A percentile compares a stretch with the other conserved stretches of the same genome.
Conservation (phyloP, 192 early-diverging fungal genomes). For the Gigaspora rosea region DNA sequence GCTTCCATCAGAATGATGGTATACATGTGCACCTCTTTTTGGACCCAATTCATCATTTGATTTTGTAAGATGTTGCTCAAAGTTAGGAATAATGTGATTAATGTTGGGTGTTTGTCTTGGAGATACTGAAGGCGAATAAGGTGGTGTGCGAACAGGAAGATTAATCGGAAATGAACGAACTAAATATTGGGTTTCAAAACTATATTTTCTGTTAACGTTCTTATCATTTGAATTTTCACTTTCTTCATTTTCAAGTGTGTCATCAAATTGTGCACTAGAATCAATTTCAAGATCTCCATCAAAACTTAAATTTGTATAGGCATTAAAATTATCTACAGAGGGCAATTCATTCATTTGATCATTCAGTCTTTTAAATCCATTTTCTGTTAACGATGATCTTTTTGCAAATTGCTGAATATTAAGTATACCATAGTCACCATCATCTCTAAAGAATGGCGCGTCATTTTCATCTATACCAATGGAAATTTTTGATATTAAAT, state of each 20-base stretch:
- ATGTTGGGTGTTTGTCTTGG: background rate
- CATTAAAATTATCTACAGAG: background rate
- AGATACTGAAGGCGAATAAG: background rate
- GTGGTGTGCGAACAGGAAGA: background rate
- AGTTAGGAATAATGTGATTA: background rate
- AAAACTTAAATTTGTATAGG: background rate
- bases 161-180: background rate
- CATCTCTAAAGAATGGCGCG: background rate
- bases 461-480: slow-evolving; percentile 4
- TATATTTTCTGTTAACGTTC: background rate
- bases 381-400: background rate
- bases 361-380: background rate
- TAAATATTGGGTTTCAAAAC: slow-evolving; percentile 2
- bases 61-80: background rate
- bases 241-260: background rate
- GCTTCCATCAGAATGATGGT: background rate
- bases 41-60: background rate
- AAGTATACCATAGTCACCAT: background rate
- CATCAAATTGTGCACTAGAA: background rate
- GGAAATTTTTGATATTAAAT: background rate
- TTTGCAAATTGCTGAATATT: background rate
- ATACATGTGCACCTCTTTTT: background rate
- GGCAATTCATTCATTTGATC: background rate
- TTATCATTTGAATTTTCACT: background rate
- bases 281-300: background rate